Base-by-base conservation (phyloP, 257 asterid species). In the Solanum chilense region DNA sequence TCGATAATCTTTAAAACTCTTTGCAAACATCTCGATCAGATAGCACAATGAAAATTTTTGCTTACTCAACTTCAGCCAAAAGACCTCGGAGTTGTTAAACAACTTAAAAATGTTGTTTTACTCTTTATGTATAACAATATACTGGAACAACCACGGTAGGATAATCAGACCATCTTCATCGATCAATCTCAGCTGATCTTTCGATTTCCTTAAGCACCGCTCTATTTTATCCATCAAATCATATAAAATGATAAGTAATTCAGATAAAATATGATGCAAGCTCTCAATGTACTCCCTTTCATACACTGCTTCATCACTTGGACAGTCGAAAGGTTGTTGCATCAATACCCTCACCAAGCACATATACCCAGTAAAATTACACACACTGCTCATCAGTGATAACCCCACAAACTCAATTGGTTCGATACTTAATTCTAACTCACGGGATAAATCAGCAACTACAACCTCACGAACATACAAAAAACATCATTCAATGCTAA, bases 391-490 rank as follows among this genome's bases (percentile, higher is more conserved):
- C 27, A 45, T 12, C 20, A 2, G 56, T 37, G 81, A 20, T 37
- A 73, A 73, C 11, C 29, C 49, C 10, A 1, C 11, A 20, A 10
- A 37, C 49, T 37, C 31, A 35, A 21, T 3, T 27, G 93, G 69
- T 52, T 82, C 94, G 42, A 80, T 73, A 86, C 86, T 69, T 73
- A 86, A 87, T 69, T 60, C 84, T 88, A 97, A 88, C 76, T 87
- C 91, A 11, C 12, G 69, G 71, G 94, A 89, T 78, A 97, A 82
- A 88, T 90, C 92, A 35, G 18, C 73, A 16, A 94, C 96, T 25
- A 95, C 95, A 84, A 93, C 80, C 69, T 97, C 98, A 12, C 86
- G 75, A 73, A 95, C 91, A 88, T 94, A 94, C 3, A 92, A 25
- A 94, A 90, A 75, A 92, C 86, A 69, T 96, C 99, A 12, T 23